Evolutionary conservation across 2,329 filamentous ascomycete species (phyloP).

Genomic region (Botrytis hyacinthi): DNA sequence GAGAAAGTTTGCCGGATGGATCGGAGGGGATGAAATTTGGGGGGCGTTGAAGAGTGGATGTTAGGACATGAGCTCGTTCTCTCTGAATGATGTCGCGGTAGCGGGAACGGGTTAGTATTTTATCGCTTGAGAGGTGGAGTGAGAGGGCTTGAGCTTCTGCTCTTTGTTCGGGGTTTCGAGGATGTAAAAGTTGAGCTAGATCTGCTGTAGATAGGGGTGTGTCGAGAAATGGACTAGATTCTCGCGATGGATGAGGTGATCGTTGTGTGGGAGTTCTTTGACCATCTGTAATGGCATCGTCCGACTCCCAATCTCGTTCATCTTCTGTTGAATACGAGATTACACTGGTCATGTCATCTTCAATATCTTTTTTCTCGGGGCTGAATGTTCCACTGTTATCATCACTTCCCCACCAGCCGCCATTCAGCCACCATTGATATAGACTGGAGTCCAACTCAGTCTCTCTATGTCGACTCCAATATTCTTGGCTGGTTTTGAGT

Average conservation of each 20-base stretch:
- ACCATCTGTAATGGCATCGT: constrained; percentile 44
- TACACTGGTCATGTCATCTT: constrained; percentile 77
- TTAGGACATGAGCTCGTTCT: constrained; percentile 68
- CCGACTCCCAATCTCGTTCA: constrained; percentile 49
- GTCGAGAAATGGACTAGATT: constrained; percentile 59
- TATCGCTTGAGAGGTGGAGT: constrained; percentile 69
- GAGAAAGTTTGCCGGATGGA: constrained; percentile 46
- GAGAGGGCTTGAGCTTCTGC: constrained; percentile 80
- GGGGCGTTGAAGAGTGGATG: constrained; percentile 45
- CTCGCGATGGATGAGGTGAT: constrained; percentile 51
- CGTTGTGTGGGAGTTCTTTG: constrained; percentile 72
- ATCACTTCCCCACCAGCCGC: constrained; percentile 79
- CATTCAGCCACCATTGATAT: constrained; percentile 81
- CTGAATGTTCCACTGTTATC: constrained; percentile 80
- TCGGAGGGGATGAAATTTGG: constrained; percentile 34
- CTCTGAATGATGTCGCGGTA: constrained; percentile 67
- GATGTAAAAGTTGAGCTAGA: constrained; percentile 79
- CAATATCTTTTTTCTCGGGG: constrained; percentile 52
- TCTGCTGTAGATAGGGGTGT: constrained; percentile 63
- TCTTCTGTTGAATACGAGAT: constrained; percentile 55
- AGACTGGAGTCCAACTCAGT: constrained; percentile 68
- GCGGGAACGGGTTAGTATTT: constrained; percentile 76
- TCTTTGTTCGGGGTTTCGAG: constrained; percentile 71
- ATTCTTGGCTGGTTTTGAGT: constrained; percentile 45
- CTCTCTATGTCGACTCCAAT: constrained; percentile 53